These are phyloP conservation scores for Venturia nashicola DNA, from an alignment of 2,329 filamentous ascomycete species.

Conservation along the genomic window DNA sequence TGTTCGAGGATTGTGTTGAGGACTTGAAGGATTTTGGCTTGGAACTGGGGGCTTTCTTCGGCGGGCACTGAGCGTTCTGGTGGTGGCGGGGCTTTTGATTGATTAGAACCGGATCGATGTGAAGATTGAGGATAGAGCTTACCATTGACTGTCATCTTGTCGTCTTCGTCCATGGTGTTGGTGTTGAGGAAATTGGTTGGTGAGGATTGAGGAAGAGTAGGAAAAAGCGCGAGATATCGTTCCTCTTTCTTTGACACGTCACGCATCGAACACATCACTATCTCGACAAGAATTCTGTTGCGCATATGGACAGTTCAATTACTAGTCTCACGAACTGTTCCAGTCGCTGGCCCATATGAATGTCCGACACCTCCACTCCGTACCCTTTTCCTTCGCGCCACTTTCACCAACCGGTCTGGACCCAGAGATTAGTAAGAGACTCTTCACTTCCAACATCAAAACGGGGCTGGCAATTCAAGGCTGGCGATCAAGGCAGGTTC, in stretches of 20 bases:
- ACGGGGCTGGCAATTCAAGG: too few relatives aligned
- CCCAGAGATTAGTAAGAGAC: background rate
- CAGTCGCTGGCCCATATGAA: constrained; percentile 63
- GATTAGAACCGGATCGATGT: background rate
- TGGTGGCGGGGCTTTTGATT: background rate
- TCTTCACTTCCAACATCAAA: background rate
- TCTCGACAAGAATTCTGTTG: background rate
- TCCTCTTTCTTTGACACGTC: background rate
- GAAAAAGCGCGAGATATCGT: background rate
- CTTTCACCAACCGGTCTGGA: constrained; percentile 68
- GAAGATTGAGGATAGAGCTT: background rate
- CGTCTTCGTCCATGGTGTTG: background rate
- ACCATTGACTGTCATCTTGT: background rate
- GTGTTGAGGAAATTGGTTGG: background rate
- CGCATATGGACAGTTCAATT: background rate
- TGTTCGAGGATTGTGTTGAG: background rate
- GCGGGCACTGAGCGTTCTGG: background rate
- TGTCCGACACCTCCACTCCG: constrained; percentile 77
- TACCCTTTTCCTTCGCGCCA: constrained; percentile 71
- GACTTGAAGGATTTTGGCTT: background rate
- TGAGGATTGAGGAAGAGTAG: background rate
- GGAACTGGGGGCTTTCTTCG: background rate
- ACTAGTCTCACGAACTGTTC: constrained; percentile 28
- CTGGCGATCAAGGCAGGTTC: too few relatives aligned
- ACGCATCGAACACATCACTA: background rate